Evolutionary conservation across 345 rosid species (phyloP).

Genomic region (Salix dunnii): DNA sequence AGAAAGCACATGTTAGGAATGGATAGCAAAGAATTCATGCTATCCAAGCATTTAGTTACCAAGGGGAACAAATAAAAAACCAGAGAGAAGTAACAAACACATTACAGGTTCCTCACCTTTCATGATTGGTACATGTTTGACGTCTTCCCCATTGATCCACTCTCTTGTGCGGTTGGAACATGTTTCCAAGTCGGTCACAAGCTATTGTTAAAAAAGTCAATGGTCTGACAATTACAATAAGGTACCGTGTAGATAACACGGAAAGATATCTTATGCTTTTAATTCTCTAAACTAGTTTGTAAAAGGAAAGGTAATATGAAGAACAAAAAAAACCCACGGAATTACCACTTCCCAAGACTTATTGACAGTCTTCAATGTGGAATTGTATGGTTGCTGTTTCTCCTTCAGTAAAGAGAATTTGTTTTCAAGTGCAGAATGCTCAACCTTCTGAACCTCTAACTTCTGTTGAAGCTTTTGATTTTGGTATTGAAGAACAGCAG

Average conservation of each 20-base stretch:
- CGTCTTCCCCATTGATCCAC: constrained; percentile 35
- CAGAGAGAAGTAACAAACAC: not conserved
- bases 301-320: not conserved
- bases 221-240: constrained; percentile 7
- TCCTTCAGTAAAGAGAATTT: constrained; percentile 50
- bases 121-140: constrained; percentile 21
- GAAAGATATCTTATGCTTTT: not conserved
- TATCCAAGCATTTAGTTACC: not conserved
- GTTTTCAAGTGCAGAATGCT: constrained; percentile 59
- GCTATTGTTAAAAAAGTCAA: constrained; percentile 44
- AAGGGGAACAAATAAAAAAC: not conserved
- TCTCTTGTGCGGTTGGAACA: constrained; percentile 44
- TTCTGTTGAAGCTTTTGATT: constrained; percentile 84
- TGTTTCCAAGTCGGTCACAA: constrained; percentile 58
- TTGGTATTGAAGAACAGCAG: constrained; percentile 76
- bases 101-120: constrained; percentile 42
- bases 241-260: constrained; percentile 6
- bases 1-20: not conserved
- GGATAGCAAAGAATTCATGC: not conserved
- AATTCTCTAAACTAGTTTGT: not conserved
- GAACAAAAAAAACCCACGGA: constrained; percentile 3
- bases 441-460: constrained; percentile 78
- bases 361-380: constrained; percentile 54
- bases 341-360: constrained; percentile 76
- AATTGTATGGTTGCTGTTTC: constrained; percentile 52